Conservation (phyloP, 805 yeast genomes). For the Cyberlindnera petersonii region DNA sequence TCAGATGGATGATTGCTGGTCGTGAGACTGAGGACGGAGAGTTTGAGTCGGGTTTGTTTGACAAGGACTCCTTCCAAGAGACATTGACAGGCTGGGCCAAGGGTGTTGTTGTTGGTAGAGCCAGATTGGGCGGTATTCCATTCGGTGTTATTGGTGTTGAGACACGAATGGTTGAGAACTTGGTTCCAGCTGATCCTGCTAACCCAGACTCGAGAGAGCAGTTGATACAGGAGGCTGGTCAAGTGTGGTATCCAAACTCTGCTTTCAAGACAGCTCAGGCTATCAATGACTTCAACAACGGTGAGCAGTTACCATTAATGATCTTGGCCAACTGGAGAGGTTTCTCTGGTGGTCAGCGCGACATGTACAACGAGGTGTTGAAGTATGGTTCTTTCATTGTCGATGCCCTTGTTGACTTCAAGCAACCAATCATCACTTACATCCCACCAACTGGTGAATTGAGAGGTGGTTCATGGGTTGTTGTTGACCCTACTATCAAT, state of each 20-base stretch:
- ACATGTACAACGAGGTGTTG: constrained; percentile 97
- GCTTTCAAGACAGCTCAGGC: constrained; percentile 99
- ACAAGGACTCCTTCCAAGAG: constrained; percentile 90
- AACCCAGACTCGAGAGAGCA: constrained; percentile 91
- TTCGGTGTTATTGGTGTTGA: constrained; percentile 98
- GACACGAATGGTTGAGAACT: constrained; percentile 82
- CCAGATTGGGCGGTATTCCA: constrained; percentile 98
- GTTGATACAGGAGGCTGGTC: constrained; percentile 93
- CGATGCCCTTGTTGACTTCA: constrained; percentile 92
- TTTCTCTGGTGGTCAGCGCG: constrained; percentile 99
- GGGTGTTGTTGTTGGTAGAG: constrained; percentile 98
- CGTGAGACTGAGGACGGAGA: constrained; percentile 60
- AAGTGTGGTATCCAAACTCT: constrained; percentile 99
- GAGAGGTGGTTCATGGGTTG: constrained; percentile 99
- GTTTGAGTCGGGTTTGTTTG: constrained; percentile 87
- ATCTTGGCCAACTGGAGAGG: constrained; percentile 99
- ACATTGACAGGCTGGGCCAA: constrained; percentile 98
- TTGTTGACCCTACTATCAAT: constrained; percentile 97
- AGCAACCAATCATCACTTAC: constrained; percentile 94
- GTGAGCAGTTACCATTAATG: constrained; percentile 97
- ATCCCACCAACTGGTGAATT: constrained; percentile 98
- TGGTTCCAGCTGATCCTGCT: constrained; percentile 97
- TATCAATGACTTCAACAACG: constrained; percentile 92
- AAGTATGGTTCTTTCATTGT: constrained; percentile 96
- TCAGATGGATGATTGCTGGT: constrained; percentile 93